Evolutionary conservation across 2,329 filamentous ascomycete species (phyloP), one percentile per base, ranked within the genome.

Genomic region (Aspergillus eucalypticola): DNA sequence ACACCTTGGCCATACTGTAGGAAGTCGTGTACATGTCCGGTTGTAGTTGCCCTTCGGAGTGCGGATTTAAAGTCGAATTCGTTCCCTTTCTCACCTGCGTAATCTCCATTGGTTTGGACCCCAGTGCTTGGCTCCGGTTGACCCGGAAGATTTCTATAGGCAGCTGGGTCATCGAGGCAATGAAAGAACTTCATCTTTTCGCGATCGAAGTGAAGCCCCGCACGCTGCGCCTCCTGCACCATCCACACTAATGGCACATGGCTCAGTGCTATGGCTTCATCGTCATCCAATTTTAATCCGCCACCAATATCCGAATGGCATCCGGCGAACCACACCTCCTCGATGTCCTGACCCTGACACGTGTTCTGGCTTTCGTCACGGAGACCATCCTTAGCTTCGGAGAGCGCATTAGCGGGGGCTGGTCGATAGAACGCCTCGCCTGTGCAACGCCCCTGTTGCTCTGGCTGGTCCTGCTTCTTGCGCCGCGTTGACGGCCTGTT

Each of bases 271-370:
- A 74, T 74, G 19, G 74, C 70, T 68, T 89, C 88, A 17, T 80
- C 79, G 0, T 50, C 39, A 17, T 62, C 72, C 0, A 84, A 73
- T 41, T 84, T 82, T 88, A 88, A 91, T 1, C 90, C 90, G 6
- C 90, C 90, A 0, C 90, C 90, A 27, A 92, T 84, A 64, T 92
- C 90, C 1, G 84, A 89, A 62, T 94, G 90, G 5, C 86, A 85
- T 3, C 90, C 90, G 0, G 89, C 80, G 67, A 93, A 94, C 75
- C 75, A 76, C 8, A 92, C 84, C 68, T 93, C 90, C 60, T 89
- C 83, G 35, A 92, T 87, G 66, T 92, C 88, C 69, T 91, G 64
- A 19, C 10, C 88, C 69, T 91, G 64, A 19, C n/a, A 8, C 13
- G 7, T 8, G 1, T 55, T 35, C 5, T 59, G 42, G 6, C 60